Evolutionary conservation across 306 rosid species (phyloP).

Genomic region (Medicago truncatula): MtrunA17r5.0-ANR NC_053045.1:49147501-49148000

Average conservation of each 20-base stretch:
- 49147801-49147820: slow-evolving; percentile 71
- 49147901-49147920: slow-evolving; percentile 44
- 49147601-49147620: no score
- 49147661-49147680: no score
- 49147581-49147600: no score
- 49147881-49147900: slow-evolving; percentile 48
- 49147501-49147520: no score
- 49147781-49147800: slow-evolving; percentile 64
- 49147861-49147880: slow-evolving; percentile 42
- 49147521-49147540: no score
- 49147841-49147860: slow-evolving; percentile 8
- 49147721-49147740: slow-evolving; percentile 33
- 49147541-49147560: no score
- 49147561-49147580: no score
- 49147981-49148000: slow-evolving; percentile 58
- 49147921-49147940: slow-evolving; percentile 37
- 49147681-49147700: not conserved
- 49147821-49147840: slow-evolving; percentile 60
- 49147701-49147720: slow-evolving; percentile 33
- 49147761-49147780: slow-evolving; percentile 44
- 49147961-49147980: slow-evolving; percentile 65
- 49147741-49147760: slow-evolving; percentile 41
- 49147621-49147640: no score
- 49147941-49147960: slow-evolving; percentile 45
- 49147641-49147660: no score